Evolutionary conservation across 495 filamentous ascomycete genomes (phyloP), one percentile per base, ranked within the genome.

Genomic region (Saxophila tyrrhenica): DNA sequence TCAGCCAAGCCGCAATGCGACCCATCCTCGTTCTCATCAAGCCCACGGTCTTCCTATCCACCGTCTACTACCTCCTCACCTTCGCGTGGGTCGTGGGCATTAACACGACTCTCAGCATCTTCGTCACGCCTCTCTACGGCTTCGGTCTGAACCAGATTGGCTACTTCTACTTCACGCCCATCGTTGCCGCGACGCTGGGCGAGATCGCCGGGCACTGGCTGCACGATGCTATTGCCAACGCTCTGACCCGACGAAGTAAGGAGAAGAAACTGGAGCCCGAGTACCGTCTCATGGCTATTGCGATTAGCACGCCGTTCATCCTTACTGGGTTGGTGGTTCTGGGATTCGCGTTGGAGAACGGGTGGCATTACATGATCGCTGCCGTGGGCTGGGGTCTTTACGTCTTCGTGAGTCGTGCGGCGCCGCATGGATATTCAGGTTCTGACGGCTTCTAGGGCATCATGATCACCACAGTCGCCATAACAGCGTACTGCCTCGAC

Each of bases 391-490:
- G 73, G 74, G 80, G 72, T 3, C 61, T 76, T 1, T 78, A 79
- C 51, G 73, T 76, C 15, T 75, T 78, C 53, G 79, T 35, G 29
- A 35, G 29, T 35, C 29, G 29, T 13, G 13, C 29, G 5, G 7
- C 29, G 7, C 29, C 29, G 29, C 29, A 5, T 35, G 13, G 13
- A 35, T 5, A 13, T 35, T 7, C 29, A 35, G 7, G 5, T 35
- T 7, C 29, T 35, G 29, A 35, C 29, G 7, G 29, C 5, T 35
- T 35, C 7, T 13, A 35, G 29, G 29, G 78, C 0, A 75, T 83
- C 61, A 83, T 87, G 75, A 75, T 85, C 61, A 73, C 76, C 11
- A 85, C 81, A 0, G 77, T 80, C 0, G 77, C 75, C 0, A 66
- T 84, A 20, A 79, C 74, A 52, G 75, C 77, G 1, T 72, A 72